Evolutionary conservation across 2,329 filamentous ascomycete genomes (phyloP).

Genomic region (Monosporascus ibericus): DNA sequence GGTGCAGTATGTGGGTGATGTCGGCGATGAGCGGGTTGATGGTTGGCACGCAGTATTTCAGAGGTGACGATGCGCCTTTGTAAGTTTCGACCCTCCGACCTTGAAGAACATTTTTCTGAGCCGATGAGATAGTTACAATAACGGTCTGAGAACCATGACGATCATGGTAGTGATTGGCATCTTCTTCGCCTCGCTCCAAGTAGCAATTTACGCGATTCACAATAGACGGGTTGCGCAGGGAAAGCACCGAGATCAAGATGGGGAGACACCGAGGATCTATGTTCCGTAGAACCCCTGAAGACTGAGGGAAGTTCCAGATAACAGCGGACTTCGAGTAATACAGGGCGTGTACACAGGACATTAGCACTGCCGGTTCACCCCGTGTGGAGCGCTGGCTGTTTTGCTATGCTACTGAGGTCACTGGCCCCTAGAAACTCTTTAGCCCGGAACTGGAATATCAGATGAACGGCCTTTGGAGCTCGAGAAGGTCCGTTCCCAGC

Average conservation of each 20-base stretch:
- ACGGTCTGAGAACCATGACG: slow-evolving; percentile 38
- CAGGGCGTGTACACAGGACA: too few species aligned
- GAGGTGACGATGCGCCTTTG: slow-evolving; percentile 34
- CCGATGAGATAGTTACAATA: slow-evolving; percentile 31
- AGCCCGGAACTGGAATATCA: too few species aligned
- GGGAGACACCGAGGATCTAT: background rate
- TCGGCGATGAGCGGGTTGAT: slow-evolving; percentile 44
- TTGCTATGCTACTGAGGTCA: too few species aligned
- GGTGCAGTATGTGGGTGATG: slow-evolving; percentile 38
- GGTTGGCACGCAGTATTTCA: slow-evolving; percentile 45
- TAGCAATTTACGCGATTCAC: slow-evolving; percentile 31
- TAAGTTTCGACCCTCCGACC: slow-evolving; percentile 10
- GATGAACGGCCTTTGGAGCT: too few species aligned
- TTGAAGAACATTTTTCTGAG: background rate
- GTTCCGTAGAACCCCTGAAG: too few species aligned
- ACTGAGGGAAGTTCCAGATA: too few species aligned
- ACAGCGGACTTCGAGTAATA: too few species aligned
- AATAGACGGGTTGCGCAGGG: slow-evolving; percentile 26
- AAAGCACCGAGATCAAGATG: slow-evolving; percentile 3
- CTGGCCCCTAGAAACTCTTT: too few species aligned
- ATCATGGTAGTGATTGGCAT: slow-evolving; percentile 36
- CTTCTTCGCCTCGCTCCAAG: slow-evolving; percentile 32
- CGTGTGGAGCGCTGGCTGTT: too few species aligned
- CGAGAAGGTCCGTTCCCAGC: too few species aligned
- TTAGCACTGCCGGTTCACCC: too few species aligned